Evolutionary conservation across 345 rosid genomes (phyloP).

Genomic region (Aquilaria sinensis): DNA sequence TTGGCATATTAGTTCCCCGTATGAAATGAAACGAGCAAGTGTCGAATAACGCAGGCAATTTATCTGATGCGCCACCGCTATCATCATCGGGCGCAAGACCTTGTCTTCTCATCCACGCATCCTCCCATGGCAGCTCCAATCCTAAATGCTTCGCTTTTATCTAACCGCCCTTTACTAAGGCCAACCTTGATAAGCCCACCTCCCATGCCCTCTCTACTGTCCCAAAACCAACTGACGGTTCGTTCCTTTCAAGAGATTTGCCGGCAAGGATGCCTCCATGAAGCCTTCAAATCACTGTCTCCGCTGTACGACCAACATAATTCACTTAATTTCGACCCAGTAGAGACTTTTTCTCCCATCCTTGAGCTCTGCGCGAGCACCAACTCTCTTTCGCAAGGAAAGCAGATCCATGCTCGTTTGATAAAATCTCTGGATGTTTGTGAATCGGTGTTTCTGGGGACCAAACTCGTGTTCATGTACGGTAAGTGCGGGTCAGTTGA

Average conservation of each 20-base stretch:
- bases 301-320: constrained; percentile 3
- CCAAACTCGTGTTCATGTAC: constrained; percentile 71
- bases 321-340: constrained; percentile 6
- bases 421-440: constrained; percentile 23
- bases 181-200: constrained; percentile 20
- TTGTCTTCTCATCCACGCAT: constrained; percentile 13
- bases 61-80: background rate
- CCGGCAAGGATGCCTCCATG: constrained; percentile 29
- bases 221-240: constrained; percentile 12
- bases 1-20: too few species aligned
- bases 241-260: constrained; percentile 21
- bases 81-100: background rate
- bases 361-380: constrained; percentile 45
- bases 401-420: constrained; percentile 52
- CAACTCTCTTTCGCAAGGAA: constrained; percentile 36
- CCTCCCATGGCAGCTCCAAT: constrained; percentile 19
- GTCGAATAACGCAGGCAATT: too few species aligned
- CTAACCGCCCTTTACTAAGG: constrained; percentile 7
- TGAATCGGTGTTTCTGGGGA: constrained; percentile 38
- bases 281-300: constrained; percentile 30
- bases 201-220: constrained; percentile 4
- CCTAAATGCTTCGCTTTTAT: constrained; percentile 7
- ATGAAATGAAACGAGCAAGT: too few species aligned
- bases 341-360: constrained; percentile 33
- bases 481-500: constrained; percentile 46